Conservation (phyloP, 805 yeast species). For the Candida hungchunana region DNA sequence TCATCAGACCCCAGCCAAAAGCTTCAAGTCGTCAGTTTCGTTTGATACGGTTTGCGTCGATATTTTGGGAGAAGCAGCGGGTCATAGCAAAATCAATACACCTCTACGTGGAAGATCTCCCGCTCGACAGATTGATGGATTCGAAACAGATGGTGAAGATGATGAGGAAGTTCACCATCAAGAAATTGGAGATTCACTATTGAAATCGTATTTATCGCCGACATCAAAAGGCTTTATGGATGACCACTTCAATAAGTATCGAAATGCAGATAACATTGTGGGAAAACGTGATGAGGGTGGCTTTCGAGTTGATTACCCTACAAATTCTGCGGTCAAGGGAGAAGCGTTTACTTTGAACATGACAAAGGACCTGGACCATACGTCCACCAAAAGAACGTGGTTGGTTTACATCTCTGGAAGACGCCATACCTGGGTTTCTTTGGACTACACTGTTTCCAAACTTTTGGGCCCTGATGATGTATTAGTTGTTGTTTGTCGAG, state of each 20-base stretch:
- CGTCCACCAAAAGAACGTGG: constrained; percentile 1
- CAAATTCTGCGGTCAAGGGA: constrained; percentile 11
- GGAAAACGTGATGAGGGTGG: constrained; percentile 11
- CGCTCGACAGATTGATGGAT: too few species aligned
- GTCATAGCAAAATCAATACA: too few species aligned
- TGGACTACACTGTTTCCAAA: constrained; percentile 61
- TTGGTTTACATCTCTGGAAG: constrained; percentile 67
- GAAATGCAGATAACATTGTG: constrained; percentile 1
- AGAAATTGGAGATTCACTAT: too few species aligned
- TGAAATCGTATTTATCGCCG: too few species aligned
- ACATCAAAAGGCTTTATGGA: too few species aligned
- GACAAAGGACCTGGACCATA: neutral
- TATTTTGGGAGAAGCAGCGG: too few species aligned
- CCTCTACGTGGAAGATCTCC: too few species aligned
- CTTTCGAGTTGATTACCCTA: constrained; percentile 23
- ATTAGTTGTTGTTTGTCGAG: constrained; percentile 56
- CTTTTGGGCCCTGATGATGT: constrained; percentile 63
- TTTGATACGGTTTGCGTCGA: constrained; percentile 4
- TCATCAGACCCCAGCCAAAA: neutral
- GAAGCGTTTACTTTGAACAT: constrained; percentile 15
- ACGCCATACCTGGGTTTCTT: constrained; percentile 76
- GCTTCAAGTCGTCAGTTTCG: constrained; percentile 1
- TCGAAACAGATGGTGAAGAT: too few species aligned
- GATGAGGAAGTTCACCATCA: too few species aligned
- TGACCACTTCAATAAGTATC: neutral